A percentile compares a stretch with the other conserved stretches of the same genome.
Evolutionary conservation across 129 eudicot species (phyloP).

Genomic region (Ambrosia artemisiifolia): DNA sequence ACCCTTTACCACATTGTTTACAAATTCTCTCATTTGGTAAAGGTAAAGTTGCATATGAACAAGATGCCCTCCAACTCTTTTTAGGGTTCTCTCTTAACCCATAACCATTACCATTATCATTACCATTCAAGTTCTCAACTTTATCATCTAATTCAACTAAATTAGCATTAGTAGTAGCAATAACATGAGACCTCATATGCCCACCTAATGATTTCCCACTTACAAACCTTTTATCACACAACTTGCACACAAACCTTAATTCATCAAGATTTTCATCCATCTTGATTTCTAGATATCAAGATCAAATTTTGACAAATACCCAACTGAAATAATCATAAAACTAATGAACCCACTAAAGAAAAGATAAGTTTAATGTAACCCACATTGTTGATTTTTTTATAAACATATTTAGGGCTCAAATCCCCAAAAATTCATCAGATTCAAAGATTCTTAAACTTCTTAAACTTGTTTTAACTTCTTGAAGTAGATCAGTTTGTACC

Average conservation of each 20-base stretch:
- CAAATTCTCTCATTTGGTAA: slow-evolving; percentile 65
- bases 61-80: slow-evolving; percentile 75
- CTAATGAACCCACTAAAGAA: slow-evolving; percentile 3
- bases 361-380: slow-evolving; percentile 20
- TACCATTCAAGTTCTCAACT: slow-evolving; percentile 29
- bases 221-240: slow-evolving; percentile 73
- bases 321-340: slow-evolving; percentile 4
- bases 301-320: slow-evolving; percentile 16
- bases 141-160: slow-evolving; percentile 60
- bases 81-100: slow-evolving; percentile 92
- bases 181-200: slow-evolving; percentile 91
- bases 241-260: slow-evolving; percentile 62
- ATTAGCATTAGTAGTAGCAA: slow-evolving; percentile 46
- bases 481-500: slow-evolving; percentile 25
- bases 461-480: slow-evolving; percentile 28
- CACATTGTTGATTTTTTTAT: slow-evolving; percentile 33
- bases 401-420: slow-evolving; percentile 33
- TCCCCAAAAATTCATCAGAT: slow-evolving; percentile 40
- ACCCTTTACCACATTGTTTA: slow-evolving; percentile 93
- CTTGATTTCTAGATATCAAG: slow-evolving; percentile 9
- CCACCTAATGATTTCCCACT: slow-evolving; percentile 91
- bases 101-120: slow-evolving; percentile 35
- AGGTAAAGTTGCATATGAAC: slow-evolving; percentile 35
- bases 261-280: slow-evolving; percentile 60
- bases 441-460: slow-evolving; percentile 37